Evolutionary conservation across 2,329 filamentous ascomycete genomes (phyloP), one percentile per base, ranked within the genome.

Genomic region (Apiospora arundinis): DNA sequence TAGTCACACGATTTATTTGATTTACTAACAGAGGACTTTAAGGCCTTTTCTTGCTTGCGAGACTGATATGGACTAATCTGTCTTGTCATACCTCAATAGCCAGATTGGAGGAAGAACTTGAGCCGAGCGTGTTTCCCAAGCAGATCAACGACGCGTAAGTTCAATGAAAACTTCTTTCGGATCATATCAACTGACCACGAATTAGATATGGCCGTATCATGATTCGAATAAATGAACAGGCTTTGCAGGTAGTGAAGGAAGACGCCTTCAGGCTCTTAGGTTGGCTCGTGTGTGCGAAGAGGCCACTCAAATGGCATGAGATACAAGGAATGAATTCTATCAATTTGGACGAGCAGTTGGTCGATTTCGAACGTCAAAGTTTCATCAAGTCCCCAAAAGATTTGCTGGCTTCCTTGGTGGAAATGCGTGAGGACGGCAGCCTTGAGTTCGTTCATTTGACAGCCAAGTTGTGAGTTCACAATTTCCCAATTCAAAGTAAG

Each of bases 301-400:
- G 82, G 21, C 77, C 83, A 0, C 74, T 84, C 16, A 81, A 80
- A 68, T 82, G 80, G 82, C 76, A 80, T 65, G 83, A 85, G 71
- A 79, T 85, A n/a, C 83, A 84, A 77, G 78, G 73, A 8, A 78
- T 80, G 42, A 76, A 80, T 28, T 80, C 82, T 1, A 80, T 83
- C 23, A 71, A 82, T 68, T 14, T 79, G 1, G 75, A 78, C 1
- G 56, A 75, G 4, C 70, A 76, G 69, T 69, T 37, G 1, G 72
- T 84, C 1, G 76, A 82, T 14, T 78, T 76, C 63, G 76, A 80
- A 6, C 72, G 75, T 2, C 69, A 74, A 23, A 73, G 74, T 18
- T 75, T 82, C n/a, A 69, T 73, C 4, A 74, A 74, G 6, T 69
- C 75, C 25, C 72, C 77, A 3, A 76, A 79, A 60, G 81, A 84